Evolutionary conservation across 495 filamentous ascomycete genomes (phyloP).

Genomic region (Lindgomyces ingoldianus): DNA sequence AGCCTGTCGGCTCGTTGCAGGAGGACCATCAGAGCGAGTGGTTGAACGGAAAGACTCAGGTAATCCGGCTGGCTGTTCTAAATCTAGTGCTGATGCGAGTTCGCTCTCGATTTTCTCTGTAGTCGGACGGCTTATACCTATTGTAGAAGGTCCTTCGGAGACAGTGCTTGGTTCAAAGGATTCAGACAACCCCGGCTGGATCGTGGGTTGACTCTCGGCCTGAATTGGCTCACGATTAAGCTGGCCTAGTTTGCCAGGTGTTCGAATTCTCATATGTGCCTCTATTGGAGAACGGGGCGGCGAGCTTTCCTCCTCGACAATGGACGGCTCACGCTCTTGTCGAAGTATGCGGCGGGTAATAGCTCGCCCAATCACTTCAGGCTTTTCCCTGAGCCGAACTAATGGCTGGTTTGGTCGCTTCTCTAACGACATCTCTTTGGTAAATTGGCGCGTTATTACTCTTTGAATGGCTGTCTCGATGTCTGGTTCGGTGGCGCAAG

Average conservation of each 20-base stretch:
- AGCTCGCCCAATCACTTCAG: too few species aligned
- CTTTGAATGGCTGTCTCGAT: too few species aligned
- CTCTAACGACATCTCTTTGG: too few species aligned
- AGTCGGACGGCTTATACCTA: not conserved
- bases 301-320: not conserved
- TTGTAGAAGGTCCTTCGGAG: not conserved
- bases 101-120: not conserved
- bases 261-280: not conserved
- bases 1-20: not conserved
- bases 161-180: not conserved
- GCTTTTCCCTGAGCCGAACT: too few species aligned
- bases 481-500: too few species aligned
- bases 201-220: not conserved
- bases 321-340: not conserved
- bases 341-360: too few species aligned
- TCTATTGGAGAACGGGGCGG: not conserved
- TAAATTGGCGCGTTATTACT: too few species aligned
- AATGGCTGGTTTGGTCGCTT: too few species aligned
- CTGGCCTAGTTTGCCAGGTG: too few species aligned
- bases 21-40: not conserved
- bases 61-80: not conserved
- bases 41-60: not conserved
- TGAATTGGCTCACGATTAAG: constrained; percentile 4
- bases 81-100: too few species aligned
- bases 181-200: not conserved